Evolutionary conservation across 2,329 filamentous ascomycete species (phyloP), one percentile per base, ranked within the genome.

Genomic region (Amphichorda felina): DNA sequence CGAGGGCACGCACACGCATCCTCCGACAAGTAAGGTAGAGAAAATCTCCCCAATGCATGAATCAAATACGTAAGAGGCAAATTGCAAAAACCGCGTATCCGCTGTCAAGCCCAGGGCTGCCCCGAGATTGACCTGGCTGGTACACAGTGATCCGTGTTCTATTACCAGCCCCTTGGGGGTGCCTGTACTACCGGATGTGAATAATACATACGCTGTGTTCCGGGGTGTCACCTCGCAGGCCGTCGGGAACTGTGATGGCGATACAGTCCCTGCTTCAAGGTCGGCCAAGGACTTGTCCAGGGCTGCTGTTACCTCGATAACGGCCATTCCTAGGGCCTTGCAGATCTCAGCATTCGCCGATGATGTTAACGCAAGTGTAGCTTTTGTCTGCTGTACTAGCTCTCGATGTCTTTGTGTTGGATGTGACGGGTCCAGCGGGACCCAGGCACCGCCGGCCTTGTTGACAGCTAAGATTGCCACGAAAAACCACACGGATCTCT

Each of bases 1-100:
- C 4, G 40, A 40, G 0, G 48, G 46, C 3, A 47, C 39, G 21
- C 48, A 50, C 8, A 51, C 37, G 1, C 39, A 41, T 2, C 43
- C 49, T 1, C 46, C 49, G 4, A 38, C 34, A 8, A 41, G n/a
- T 4, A 38, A 17, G 5, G 33, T 35, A 8, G 35, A 18, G 5
- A 38, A 13, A 14, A 63, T 62, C 37, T 71, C 68, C 2, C 58
- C 37, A 6, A 71, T 46, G 28, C 58, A 60, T 2, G 60, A 57
- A 38, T 72, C 65, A 31, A 69, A 70, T 1, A 59, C 62, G 40
- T 63, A 66, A 14, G 57, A 59, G 8, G 62, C 64, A 39, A 64
- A 65, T 37, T 68, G 63, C 33, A 72, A 33, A 8, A 72, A 64
- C 13, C 38, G 24, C 8, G 35, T 29, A 24, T 25, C 11, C 16